Conservation (phyloP, 495 filamentous ascomycete species). For the Xeromyces bisporus region DNA sequence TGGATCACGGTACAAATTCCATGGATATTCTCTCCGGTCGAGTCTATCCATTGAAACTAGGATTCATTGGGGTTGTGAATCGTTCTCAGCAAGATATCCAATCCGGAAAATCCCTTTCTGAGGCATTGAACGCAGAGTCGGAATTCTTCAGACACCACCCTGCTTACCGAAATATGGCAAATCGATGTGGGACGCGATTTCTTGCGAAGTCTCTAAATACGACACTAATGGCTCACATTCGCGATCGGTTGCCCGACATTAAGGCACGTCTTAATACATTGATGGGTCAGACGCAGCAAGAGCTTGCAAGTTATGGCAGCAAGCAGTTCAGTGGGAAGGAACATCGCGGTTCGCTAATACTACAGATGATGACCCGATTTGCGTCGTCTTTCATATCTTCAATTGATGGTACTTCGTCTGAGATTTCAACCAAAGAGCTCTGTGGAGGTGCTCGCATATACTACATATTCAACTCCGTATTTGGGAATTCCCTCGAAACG, state of each 20-base stretch:
- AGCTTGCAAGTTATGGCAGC: slow-evolving; percentile 94
- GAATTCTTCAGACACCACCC: slow-evolving; percentile 97
- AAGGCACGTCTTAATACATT: slow-evolving; percentile 93
- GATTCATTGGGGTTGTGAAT: slow-evolving; percentile 97
- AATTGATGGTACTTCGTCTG: slow-evolving; percentile 94
- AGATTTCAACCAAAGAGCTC: slow-evolving; percentile 97
- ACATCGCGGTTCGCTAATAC: slow-evolving; percentile 81
- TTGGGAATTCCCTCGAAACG: slow-evolving; percentile 88
- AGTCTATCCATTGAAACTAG: slow-evolving; percentile 92
- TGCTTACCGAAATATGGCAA: slow-evolving; percentile 90
- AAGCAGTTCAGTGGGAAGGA: slow-evolving; percentile 97
- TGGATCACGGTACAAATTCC: slow-evolving; percentile 98
- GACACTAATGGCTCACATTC: slow-evolving; percentile 91
- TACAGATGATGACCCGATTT: slow-evolving; percentile 97
- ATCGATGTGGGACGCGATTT: slow-evolving; percentile 86
- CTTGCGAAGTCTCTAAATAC: slow-evolving; percentile 89
- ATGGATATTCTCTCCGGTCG: slow-evolving; percentile 90
- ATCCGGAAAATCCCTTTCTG: slow-evolving; percentile 74
- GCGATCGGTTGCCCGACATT: slow-evolving; percentile 90
- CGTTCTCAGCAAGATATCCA: slow-evolving; percentile 98
- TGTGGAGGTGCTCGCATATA: slow-evolving; percentile 95
- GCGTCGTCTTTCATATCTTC: slow-evolving; percentile 96
- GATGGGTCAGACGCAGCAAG: slow-evolving; percentile 98
- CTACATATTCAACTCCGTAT: slow-evolving; percentile 99
- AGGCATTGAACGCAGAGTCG: slow-evolving; percentile 74